Percentiles rank a stretch among this genome's conserved stretches.
Evolutionary conservation across 2,329 filamentous ascomycete genomes (phyloP).

Genomic region (Teratosphaeria pseudoeucalypti): DNA sequence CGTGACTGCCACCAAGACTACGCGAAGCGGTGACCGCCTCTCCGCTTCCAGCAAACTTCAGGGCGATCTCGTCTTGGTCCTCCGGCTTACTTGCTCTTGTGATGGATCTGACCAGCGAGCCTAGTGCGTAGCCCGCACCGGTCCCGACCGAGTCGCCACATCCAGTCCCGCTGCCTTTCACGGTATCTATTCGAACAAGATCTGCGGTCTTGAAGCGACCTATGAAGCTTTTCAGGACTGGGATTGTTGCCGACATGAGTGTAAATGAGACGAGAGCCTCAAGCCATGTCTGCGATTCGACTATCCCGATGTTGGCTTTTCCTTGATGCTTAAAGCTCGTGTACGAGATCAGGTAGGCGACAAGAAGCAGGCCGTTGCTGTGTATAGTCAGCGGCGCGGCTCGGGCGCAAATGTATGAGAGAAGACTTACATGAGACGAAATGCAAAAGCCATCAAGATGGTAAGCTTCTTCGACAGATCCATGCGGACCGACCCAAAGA

Average conservation of each 20-base stretch:
- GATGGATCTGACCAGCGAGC: too few species aligned
- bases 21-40: not conserved
- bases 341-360: slow-evolving; percentile 1
- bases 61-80: not conserved
- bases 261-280: not conserved
- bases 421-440: not conserved
- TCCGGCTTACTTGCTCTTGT: slow-evolving; percentile 1
- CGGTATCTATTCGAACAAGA: not conserved
- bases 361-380: not conserved
- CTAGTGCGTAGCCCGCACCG: too few species aligned
- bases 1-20: not conserved
- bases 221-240: slow-evolving; percentile 1
- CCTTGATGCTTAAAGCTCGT: not conserved
- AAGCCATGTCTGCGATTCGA: not conserved
- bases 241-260: not conserved
- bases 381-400: too few species aligned
- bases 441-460: not conserved
- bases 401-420: too few species aligned
- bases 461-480: not conserved
- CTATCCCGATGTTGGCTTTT: not conserved
- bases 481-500: not conserved
- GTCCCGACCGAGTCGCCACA: too few species aligned
- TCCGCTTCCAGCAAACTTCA: not conserved
- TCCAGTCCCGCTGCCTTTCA: too few species aligned
- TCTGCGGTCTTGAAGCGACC: slow-evolving; percentile 1